These are phyloP conservation scores for Emericellopsis atlantica DNA, from an alignment of 2,329 filamentous ascomycete species.

Conservation along the genomic window DNA sequence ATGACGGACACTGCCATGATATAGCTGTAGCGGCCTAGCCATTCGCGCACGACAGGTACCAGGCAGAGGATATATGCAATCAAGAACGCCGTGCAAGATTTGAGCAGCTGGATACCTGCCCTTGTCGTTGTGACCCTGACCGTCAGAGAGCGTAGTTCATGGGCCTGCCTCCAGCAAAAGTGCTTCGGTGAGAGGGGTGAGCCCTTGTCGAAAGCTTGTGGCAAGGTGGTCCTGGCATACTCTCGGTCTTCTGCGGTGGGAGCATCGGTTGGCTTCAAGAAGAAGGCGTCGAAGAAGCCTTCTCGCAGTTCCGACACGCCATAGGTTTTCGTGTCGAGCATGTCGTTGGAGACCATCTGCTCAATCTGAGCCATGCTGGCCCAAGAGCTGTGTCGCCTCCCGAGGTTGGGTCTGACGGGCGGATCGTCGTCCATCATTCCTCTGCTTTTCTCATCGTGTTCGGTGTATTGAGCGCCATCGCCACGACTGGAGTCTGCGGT, in stretches of 20 bases:
- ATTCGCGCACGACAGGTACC: constrained; percentile 30
- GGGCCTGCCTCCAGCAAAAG: constrained; percentile 34
- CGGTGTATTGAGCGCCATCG: no score
- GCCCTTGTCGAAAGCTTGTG: constrained; percentile 29
- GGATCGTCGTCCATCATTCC: no score
- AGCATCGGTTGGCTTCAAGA: constrained; percentile 23
- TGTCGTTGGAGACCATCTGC: constrained; percentile 18
- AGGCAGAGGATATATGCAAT: constrained; percentile 43
- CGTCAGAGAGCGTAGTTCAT: constrained; percentile 25
- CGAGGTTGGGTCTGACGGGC: constrained; percentile 2
- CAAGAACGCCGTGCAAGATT: constrained; percentile 44
- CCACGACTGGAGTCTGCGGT: no score
- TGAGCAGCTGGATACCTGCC: constrained; percentile 35
- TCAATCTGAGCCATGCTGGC: constrained; percentile 19
- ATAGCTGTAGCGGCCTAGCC: constrained; percentile 40
- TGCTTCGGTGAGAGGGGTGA: constrained; percentile 31
- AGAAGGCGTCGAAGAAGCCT: constrained; percentile 34
- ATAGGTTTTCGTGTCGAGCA: constrained; percentile 24
- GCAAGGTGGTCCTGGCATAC: constrained; percentile 29
- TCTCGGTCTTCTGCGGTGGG: constrained; percentile 19
- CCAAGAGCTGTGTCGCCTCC: constrained; percentile 12
- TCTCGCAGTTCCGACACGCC: constrained; percentile 29
- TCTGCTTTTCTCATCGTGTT: no score
- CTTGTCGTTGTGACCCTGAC: constrained; percentile 24
- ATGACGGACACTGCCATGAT: constrained; percentile 44